Percentiles rank a stretch among this genome's conserved stretches.
phyloP scores from a whole-genome alignment of 2,329 filamentous ascomycete species.

The Ophiobolus disseminans region DNA sequence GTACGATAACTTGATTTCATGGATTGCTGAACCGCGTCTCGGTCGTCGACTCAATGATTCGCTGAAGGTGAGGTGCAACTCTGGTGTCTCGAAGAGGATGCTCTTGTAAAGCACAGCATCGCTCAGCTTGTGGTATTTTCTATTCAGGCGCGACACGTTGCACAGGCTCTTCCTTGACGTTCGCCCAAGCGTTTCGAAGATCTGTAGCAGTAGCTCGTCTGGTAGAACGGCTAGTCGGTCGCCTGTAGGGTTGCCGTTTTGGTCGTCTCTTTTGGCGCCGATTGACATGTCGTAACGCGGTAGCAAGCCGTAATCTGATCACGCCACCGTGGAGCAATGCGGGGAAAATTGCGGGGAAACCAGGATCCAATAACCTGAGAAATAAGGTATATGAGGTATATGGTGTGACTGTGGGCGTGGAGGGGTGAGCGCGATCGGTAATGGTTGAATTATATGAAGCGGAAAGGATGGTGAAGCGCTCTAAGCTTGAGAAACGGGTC shows the following conservation, averaged over 20 bases:
- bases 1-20: conserved; percentile 40
- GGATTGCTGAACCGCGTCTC: conserved; percentile 41
- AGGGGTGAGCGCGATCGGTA: too few species aligned
- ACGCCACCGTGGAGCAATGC: conserved; percentile 1
- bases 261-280: not conserved
- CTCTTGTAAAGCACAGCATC: conserved; percentile 43
- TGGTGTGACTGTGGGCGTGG: too few species aligned
- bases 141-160: conserved; percentile 39
- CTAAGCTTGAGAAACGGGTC: too few species aligned
- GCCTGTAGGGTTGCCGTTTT: not conserved
- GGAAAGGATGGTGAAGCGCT: too few species aligned
- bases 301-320: too few species aligned
- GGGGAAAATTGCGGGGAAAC: not conserved
- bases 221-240: conserved; percentile 31
- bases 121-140: conserved; percentile 39
- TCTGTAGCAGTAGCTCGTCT: conserved; percentile 41
- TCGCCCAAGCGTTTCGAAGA: conserved; percentile 36
- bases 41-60: conserved; percentile 40
- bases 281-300: too few species aligned
- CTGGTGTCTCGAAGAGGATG: conserved; percentile 40
- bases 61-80: conserved; percentile 43
- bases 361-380: not conserved
- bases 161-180: conserved; percentile 37
- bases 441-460: too few species aligned
- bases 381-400: too few species aligned